Evolutionary conservation across 192 early-diverging fungal genomes (phyloP).

Genomic region (Endogone sp.): DNA sequence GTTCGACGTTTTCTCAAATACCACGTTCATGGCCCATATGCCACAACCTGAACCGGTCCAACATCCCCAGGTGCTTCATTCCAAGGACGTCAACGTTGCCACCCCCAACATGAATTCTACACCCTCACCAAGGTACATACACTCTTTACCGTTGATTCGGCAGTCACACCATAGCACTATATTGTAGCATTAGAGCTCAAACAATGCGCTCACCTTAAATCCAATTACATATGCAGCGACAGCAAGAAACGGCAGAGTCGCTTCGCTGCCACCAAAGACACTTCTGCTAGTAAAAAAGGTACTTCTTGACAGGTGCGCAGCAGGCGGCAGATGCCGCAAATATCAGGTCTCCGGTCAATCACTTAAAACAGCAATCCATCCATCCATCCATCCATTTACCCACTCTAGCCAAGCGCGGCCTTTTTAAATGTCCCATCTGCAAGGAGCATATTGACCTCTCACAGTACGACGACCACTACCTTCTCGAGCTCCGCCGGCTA

Average conservation of each 20-base stretch:
- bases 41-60: background rate
- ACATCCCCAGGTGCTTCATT: too few species aligned
- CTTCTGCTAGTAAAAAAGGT: background rate
- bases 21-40: background rate
- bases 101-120: background rate
- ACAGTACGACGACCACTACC: conserved; percentile 44
- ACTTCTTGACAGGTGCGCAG: too few species aligned
- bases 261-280: background rate
- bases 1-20: too few species aligned
- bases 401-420: conserved; percentile 17
- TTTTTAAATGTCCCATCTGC: conserved; percentile 47
- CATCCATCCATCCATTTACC: background rate
- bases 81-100: too few species aligned
- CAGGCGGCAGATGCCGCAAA: background rate
- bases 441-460: conserved; percentile 31
- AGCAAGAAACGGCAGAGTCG: background rate
- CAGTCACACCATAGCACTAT: background rate
- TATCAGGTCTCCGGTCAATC: background rate
- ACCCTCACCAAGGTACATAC: background rate
- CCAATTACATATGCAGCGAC: background rate
- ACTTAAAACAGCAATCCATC: background rate
- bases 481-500: conserved; percentile 41
- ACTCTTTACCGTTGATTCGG: background rate
- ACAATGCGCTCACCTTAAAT: background rate
- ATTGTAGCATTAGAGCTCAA: too few species aligned